Base-by-base conservation (phyloP, 345 rosid genomes). In the Salix suchowensis region DNA sequence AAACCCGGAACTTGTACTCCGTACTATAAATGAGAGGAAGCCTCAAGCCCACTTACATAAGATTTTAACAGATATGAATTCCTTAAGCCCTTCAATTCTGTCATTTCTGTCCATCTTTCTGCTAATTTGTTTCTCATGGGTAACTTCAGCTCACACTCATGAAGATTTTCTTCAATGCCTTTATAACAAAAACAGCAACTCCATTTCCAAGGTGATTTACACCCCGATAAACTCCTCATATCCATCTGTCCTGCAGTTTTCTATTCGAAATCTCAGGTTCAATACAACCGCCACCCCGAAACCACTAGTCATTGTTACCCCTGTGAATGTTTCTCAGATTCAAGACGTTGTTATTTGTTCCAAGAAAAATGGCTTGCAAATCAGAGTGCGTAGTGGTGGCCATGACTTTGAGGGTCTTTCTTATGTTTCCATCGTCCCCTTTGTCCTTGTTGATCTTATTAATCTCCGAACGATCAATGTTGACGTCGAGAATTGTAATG, bases 381-480 rank as follows among this genome's bases (percentile, higher is more conserved):
- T 77, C 4, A 81, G 78, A 70, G 50, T 74, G 24, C 81, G 81
- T 28, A 76, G 84, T 52, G 77, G 77, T 0, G 83, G 77, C 18
- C 80, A 81, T 30, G 77, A 74, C 55, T 65, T 28, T 28, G 77
- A 74, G 50, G 77, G 77, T 16, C 77, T 74, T 32, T 76, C 84
- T 13, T 81, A 73, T 19, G 54, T 18, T 23, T 66, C 77, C 6
- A 21, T 40, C 1, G n/a, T 23, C 65, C 77, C 84, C 16, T 77
- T 81, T 36, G 67, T 70, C 9, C 13, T 81, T 18, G 54, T 81
- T 12, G 81, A 81, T 60, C 70, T 81, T 19, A 55, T 73, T 11
- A 64, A 77, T 65, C 67, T 81, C 23, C 72, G 70, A 23, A 19
- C 2, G 60, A 19, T 73, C 8, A 30, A 7, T 1, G 54, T 79